These are phyloP conservation scores for Galium porrigens DNA, from an alignment of 305 asterid species.

Conservation along the genomic window DNA sequence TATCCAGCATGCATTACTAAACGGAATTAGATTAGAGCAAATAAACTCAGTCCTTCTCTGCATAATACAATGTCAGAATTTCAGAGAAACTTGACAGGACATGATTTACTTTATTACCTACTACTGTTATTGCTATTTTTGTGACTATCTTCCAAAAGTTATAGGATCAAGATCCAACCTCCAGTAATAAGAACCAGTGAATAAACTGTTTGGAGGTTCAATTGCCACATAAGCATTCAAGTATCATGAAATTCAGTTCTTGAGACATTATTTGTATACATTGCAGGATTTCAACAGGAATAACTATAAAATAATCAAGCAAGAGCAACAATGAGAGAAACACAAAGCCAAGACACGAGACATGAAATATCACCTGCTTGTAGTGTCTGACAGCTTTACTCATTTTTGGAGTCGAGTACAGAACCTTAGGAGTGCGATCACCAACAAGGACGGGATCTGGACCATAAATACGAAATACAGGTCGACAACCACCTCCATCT, in stretches of 20 bases:
- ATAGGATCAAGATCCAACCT: neutral
- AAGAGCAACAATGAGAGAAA: neutral
- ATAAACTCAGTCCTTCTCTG: neutral
- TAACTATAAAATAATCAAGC: neutral
- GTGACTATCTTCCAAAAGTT: neutral
- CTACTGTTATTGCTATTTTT: too few relatives aligned
- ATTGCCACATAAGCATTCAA: neutral
- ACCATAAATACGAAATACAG: constrained; percentile 73
- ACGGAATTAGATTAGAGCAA: neutral
- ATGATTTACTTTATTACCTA: neutral
- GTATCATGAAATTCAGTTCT: neutral
- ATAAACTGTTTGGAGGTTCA: neutral
- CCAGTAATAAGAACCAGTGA: neutral
- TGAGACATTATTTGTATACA: too few relatives aligned
- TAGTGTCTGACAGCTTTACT: constrained; percentile 58
- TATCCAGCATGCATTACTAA: neutral
- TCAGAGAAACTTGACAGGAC: neutral
- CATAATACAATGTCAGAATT: neutral
- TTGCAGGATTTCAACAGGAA: neutral
- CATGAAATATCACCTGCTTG: constrained; percentile 52
- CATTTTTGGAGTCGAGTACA: constrained; percentile 68
- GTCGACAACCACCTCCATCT: constrained; percentile 89
- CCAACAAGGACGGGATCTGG: constrained; percentile 53
- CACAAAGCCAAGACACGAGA: constrained; percentile 4
- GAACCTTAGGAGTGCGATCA: constrained; percentile 61